A percentile compares a stretch with the other conserved stretches of the same genome.
Evolutionary conservation across 805 yeast genomes (phyloP).

Genomic region (Blastobotrys terrestris): DNA sequence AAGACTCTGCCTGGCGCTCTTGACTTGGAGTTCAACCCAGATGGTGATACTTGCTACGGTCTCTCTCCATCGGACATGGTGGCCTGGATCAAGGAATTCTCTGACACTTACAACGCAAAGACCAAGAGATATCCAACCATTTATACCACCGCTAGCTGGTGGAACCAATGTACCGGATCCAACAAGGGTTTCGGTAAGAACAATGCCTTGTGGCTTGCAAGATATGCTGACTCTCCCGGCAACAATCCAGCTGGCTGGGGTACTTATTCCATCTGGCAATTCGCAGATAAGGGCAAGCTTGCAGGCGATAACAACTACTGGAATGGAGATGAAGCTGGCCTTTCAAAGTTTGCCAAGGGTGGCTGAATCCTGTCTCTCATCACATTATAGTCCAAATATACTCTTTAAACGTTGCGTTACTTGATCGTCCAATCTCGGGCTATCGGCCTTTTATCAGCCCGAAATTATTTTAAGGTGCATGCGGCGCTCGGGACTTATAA

Average conservation of each 20-base stretch:
- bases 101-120: not conserved
- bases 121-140: constrained; percentile 1
- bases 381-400: no score
- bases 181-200: not conserved
- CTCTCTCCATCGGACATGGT: not conserved
- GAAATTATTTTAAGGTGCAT: no score
- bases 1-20: constrained; percentile 2
- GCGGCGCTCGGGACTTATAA: no score
- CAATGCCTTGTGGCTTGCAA: constrained; percentile 1
- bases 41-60: constrained; percentile 2
- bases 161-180: constrained; percentile 1
- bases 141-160: not conserved
- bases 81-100: not conserved
- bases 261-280: not conserved
- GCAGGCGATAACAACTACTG: constrained; percentile 3
- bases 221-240: constrained; percentile 1
- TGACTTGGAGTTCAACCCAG: not conserved
- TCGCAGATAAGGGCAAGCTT: not conserved
- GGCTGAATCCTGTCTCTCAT: no score
- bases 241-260: not conserved
- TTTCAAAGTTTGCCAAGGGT: constrained; percentile 1
- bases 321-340: not conserved
- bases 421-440: no score
- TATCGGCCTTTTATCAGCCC: no score
- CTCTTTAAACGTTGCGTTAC: no score